Evolutionary conservation across 2,329 filamentous ascomycete genomes (phyloP), one percentile per base, ranked within the genome.

Genomic region (Aspergillus caelatus): DNA sequence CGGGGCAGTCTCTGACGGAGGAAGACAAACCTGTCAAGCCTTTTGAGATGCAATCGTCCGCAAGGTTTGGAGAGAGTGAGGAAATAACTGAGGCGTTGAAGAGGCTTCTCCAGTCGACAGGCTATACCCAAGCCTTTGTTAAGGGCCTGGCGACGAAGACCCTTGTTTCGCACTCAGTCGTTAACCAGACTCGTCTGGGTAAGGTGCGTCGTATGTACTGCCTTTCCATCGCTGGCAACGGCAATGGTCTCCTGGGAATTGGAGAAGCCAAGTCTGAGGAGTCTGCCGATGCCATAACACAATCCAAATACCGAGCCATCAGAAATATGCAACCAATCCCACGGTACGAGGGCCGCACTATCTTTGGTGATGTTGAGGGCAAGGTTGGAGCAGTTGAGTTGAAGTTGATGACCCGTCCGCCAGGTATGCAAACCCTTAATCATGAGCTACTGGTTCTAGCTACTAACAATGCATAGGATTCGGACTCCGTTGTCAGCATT

Each of bases 141-240:
- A 71, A 73, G 28, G 72, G 69, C 2, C 78, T 96, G 63, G 83
- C 86, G 62, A 81, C 86, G 67, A 97, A 96, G 84, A 83, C 85
- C 55, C 81, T 99, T 54, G 91, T 96, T 54, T 74, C 75, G 5
- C 91, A 94, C 73, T 79, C 80, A 46, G 95, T 99, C 63, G 84
- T 87, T 68, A 98, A 99, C 81, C 94, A 98, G 85, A 98, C 95
- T 26, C 91, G 94, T 82, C 88, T 99, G 80, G 95, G 95, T 76
- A 99, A 98, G 85, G 90, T 99, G 64, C 85, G 86, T 70, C 92
- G 90, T 77, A 72, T 85, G 46, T 96, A 94, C 72, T 84, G 88
- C 71, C 81, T 98, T 65, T 89, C 89, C 46, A 89, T 97, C 70
- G 94, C 93, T 7, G 95, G 95, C 58, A 96, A 98, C 79, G 86